Base-by-base conservation (phyloP, 257 asterid species). In the Striga asiatica region DNA sequence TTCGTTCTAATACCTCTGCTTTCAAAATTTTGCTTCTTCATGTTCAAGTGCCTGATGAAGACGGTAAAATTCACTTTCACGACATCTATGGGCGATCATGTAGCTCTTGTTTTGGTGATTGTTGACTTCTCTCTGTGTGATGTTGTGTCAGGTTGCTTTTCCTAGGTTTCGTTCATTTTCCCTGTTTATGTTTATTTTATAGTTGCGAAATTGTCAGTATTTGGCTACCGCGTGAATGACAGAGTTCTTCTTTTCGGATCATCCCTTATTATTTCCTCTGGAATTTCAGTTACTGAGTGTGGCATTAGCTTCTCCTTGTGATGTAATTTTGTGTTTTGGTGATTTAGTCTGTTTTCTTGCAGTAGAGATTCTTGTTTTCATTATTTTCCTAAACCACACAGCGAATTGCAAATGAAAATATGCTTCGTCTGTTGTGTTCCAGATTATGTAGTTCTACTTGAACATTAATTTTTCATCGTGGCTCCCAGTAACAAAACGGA, bases 31-130 rank as follows among this genome's bases (percentile, higher is more conserved):
- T 82, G 14, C 67, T 88, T 49, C 73, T 84, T 53, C 97, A 88
- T 59, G 95, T 82, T 46, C 94, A 82, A 77, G 81, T 82, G 21
- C 91, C 94, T 5, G 97, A 82, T 50, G 94, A 84, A 71, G 94
- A 88, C 31, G 97, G 97, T 75, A 71, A 23, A 2, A 17, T 1
- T 4, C 13, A 48, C 54, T 20, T 17, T 2, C 16, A 12, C 19
- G 8, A 24, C 25, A 10, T 6, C 20, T 0, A 20, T 22, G 5
- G 11, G 34, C 4, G 7, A 8, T 38, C n/a, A n/a, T 58, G 43
- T 28, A 3, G 43, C 23, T 54, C 21, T 9, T 37, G 46, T 29
- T 59, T 17, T 5, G 18, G 43, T 48, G 32, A 31, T 38, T 54
- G 3, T 22, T 50, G 51, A 47, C 50, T 22, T 1, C 5, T 12